Evolutionary conservation across 768 basidiomycete species (phyloP).

Genomic region (Megacollybia marginata): DNA sequence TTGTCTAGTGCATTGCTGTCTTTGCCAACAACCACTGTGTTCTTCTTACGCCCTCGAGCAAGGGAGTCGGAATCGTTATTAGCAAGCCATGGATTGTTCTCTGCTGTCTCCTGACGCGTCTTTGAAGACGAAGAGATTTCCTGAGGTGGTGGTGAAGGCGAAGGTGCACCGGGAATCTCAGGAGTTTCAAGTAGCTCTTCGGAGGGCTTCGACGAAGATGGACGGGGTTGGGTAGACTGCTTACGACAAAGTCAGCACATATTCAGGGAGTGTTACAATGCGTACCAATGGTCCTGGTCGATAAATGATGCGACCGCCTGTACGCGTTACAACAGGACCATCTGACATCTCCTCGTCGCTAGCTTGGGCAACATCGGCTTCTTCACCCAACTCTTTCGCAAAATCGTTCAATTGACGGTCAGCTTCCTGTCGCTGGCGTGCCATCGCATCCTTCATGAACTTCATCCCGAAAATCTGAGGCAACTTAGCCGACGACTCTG

Average conservation of each 20-base stretch:
- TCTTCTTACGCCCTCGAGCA: conserved; percentile 60
- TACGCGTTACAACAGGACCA: conserved; percentile 43
- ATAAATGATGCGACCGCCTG: conserved; percentile 60
- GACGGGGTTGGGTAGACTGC: neutral
- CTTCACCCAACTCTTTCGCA: conserved; percentile 55
- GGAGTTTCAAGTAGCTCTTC: neutral
- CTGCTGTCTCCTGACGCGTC: conserved; percentile 11
- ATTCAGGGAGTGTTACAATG: neutral
- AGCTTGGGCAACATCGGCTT: conserved; percentile 18
- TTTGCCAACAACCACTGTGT: conserved; percentile 66
- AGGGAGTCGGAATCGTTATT: conserved; percentile 22
- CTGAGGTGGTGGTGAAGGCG: conserved; percentile 18
- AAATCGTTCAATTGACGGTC: conserved; percentile 68
- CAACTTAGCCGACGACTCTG: conserved; percentile 26
- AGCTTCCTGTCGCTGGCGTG: conserved; percentile 49
- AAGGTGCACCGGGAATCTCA: neutral
- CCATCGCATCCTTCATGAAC: conserved; percentile 94
- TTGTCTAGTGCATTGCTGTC: conserved; percentile 53
- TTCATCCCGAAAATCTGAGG: conserved; percentile 89
- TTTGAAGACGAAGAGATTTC: conserved; percentile 37
- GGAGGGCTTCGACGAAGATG: conserved; percentile 7
- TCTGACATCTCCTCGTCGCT: conserved; percentile 18
- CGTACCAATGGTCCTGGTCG: conserved; percentile 42
- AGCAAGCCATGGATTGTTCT: conserved; percentile 78
- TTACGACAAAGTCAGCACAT: neutral